These are phyloP conservation scores for Narthecium ossifragum DNA, from an alignment of 106 monocot genomes.

Conservation along the genomic window DNA sequence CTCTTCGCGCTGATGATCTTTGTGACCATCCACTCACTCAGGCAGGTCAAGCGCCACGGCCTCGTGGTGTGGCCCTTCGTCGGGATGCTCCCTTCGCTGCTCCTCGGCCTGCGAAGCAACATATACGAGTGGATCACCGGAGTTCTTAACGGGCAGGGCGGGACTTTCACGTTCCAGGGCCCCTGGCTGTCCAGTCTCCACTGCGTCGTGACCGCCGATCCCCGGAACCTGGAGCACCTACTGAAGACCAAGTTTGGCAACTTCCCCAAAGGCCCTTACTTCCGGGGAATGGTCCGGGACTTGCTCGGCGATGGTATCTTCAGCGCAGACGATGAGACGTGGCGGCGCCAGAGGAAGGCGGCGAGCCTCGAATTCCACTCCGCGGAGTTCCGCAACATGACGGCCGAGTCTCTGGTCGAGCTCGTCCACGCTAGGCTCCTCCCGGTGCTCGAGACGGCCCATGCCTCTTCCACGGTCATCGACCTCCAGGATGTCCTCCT, in stretches of 20 bases:
- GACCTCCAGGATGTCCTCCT: conserved; percentile 91
- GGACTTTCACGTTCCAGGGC: conserved; percentile 80
- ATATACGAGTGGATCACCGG: conserved; percentile 89
- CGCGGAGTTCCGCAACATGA: conserved; percentile 64
- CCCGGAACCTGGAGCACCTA: conserved; percentile 84
- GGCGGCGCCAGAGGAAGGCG: conserved; percentile 66
- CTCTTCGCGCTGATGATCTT: conserved; percentile 60
- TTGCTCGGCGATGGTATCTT: conserved; percentile 87
- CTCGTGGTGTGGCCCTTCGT: conserved; percentile 68
- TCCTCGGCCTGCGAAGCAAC: conserved; percentile 52
- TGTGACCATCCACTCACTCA: conserved; percentile 53
- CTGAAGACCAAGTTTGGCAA: conserved; percentile 77
- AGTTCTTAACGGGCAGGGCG: conserved; percentile 37
- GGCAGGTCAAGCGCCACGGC: conserved; percentile 48
- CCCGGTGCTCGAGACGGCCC: conserved; percentile 45
- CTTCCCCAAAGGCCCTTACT: conserved; percentile 90
- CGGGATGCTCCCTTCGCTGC: conserved; percentile 85
- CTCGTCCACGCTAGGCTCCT: conserved; percentile 73
- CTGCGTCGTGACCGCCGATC: conserved; percentile 80
- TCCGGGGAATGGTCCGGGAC: conserved; percentile 51
- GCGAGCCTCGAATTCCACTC: conserved; percentile 96
- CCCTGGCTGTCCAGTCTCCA: conserved; percentile 72
- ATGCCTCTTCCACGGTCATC: not conserved
- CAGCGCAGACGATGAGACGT: conserved; percentile 71
- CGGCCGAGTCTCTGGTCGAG: conserved; percentile 54